These are phyloP conservation scores for Colletotrichum viniferum DNA, from an alignment of 2,329 filamentous ascomycete species.

Conservation along the genomic window DNA sequence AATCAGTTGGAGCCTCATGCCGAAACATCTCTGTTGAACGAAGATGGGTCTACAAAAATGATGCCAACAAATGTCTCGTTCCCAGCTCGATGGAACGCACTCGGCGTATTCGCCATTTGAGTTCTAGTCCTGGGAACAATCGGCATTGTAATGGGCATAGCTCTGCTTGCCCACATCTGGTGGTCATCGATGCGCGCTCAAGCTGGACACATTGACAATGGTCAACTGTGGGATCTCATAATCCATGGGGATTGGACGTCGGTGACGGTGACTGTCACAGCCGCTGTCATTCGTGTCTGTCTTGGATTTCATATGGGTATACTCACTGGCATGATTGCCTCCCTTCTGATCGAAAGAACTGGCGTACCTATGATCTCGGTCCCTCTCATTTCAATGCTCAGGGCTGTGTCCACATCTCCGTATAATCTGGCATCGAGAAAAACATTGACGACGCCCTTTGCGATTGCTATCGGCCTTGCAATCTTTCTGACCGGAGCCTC, in stretches of 20 bases:
- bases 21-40: background rate
- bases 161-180: too few relatives aligned
- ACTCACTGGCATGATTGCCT: background rate
- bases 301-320: background rate
- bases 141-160: accelerated
- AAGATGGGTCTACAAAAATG: too few relatives aligned
- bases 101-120: too few relatives aligned
- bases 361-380: background rate
- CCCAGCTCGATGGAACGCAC: too few relatives aligned
- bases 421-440: background rate
- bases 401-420: background rate
- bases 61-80: too few relatives aligned
- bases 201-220: background rate
- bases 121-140: too few relatives aligned
- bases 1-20: too few relatives aligned
- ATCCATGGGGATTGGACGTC: background rate
- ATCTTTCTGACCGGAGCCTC: too few relatives aligned
- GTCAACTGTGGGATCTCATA: background rate
- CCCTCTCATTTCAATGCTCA: background rate
- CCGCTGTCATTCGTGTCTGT: background rate
- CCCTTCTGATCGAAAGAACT: background rate
- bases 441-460: background rate
- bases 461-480: too few relatives aligned
- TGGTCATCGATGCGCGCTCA: too few relatives aligned
- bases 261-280: background rate